These are phyloP conservation scores for Dissoconium aciculare DNA, from an alignment of 2,329 filamentous ascomycete species.

Conservation along the genomic window DNA sequence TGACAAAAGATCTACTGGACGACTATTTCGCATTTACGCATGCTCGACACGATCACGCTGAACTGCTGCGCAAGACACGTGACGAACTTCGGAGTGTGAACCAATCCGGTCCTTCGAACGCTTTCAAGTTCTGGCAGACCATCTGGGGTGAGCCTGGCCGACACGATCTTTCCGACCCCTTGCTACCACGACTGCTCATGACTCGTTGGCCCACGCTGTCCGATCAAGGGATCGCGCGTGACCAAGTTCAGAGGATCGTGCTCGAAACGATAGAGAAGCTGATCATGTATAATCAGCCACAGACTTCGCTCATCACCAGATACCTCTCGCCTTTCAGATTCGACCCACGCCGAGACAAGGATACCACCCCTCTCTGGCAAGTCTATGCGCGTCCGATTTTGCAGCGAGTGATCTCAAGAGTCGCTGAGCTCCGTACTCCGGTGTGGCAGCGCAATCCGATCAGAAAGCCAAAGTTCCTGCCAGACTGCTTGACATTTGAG, in stretches of 20 bases:
- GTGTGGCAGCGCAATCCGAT: constrained; percentile 8
- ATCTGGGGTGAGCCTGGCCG: background rate
- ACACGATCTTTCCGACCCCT: background rate
- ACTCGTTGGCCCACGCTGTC: background rate
- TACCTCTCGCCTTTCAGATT: too few species aligned
- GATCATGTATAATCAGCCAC: too few species aligned
- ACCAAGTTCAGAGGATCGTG: background rate
- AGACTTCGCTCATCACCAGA: too few species aligned
- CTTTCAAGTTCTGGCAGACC: background rate
- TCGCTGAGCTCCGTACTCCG: constrained; percentile 9
- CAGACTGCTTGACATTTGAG: constrained; percentile 13
- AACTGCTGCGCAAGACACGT: too few species aligned
- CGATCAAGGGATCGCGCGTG: background rate
- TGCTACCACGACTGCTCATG: too few species aligned
- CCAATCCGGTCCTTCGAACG: background rate
- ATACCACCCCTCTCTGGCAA: too few species aligned
- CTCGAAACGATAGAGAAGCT: background rate
- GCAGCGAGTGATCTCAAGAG: background rate
- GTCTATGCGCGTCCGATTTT: background rate
- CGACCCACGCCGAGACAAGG: too few species aligned
- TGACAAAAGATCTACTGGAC: background rate
- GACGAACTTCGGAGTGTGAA: too few species aligned
- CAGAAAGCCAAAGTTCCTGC: constrained; percentile 9
- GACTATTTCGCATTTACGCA: too few species aligned
- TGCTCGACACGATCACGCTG: too few species aligned